These are phyloP conservation scores for Stenocarpella maydis DNA, from an alignment of 2,329 filamentous ascomycete genomes.

Conservation along the genomic window DNA sequence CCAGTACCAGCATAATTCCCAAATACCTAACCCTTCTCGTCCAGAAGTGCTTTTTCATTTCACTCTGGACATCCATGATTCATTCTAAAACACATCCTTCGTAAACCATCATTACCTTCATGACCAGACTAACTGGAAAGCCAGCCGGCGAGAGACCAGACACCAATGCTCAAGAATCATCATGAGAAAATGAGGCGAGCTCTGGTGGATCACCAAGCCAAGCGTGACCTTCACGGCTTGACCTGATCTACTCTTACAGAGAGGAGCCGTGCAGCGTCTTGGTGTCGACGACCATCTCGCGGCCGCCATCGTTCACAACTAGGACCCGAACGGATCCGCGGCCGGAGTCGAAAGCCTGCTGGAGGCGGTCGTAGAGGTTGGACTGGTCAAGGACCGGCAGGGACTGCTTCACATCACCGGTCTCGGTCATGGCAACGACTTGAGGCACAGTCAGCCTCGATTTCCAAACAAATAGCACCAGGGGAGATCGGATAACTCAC, in stretches of 20 bases:
- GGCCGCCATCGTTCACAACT: slow-evolving; percentile 91
- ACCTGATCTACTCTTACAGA: slow-evolving; percentile 55
- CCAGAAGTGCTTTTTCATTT: slow-evolving; percentile 12
- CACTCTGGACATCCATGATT: slow-evolving; percentile 32
- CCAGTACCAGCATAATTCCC: slow-evolving; percentile 3
- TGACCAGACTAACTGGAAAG: slow-evolving; percentile 23
- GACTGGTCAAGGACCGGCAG: slow-evolving; percentile 96
- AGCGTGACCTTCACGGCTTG: background rate
- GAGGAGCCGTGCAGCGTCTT: slow-evolving; percentile 91
- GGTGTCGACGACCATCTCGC: slow-evolving; percentile 97
- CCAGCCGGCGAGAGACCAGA: slow-evolving; percentile 32
- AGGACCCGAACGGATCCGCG: slow-evolving; percentile 94
- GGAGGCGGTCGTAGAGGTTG: slow-evolving; percentile 82
- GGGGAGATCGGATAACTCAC: slow-evolving; percentile 47
- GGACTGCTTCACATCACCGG: slow-evolving; percentile 96
- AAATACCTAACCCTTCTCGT: background rate
- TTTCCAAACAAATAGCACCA: too few species aligned
- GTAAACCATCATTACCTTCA: slow-evolving; percentile 42
- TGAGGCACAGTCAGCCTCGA: slow-evolving; percentile 21
- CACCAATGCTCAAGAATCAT: slow-evolving; percentile 32
- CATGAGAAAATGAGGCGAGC: slow-evolving; percentile 23
- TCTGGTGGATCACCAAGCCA: slow-evolving; percentile 33
- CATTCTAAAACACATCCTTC: slow-evolving; percentile 36
- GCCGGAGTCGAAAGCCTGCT: slow-evolving; percentile 86
- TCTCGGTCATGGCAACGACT: slow-evolving; percentile 98